Evolutionary conservation across 2,329 filamentous ascomycete genomes (phyloP), one percentile per base, ranked within the genome.

Genomic region (Beauveria caledonica): DNA sequence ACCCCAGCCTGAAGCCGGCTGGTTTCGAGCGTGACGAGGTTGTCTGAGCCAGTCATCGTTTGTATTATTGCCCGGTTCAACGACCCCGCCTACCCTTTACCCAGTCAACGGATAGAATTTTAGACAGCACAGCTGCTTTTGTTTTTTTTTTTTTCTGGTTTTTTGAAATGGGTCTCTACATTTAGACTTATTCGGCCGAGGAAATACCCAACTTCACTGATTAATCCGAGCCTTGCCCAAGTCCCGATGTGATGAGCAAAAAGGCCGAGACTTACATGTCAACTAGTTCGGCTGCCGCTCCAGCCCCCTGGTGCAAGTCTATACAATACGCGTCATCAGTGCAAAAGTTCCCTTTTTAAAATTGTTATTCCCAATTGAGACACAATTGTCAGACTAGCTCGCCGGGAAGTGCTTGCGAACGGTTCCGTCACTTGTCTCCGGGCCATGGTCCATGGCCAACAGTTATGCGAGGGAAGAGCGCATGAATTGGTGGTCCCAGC

Each of bases 1-100:
- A 88, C 4, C 83, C 84, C 1, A 81, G 86, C 51, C 67, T 80
- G 29, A 83, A 86, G 70, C 80, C 87, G 0, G 79, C 79, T 1
- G 94, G 94, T 0, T 99, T 89, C 82, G 92, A 97, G 71, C 80
- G 93, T 29, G 76, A 85, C 2, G 93, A 99, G 57, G 85, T 95
- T 42, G 84, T 94, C n/a, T 83, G 68, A 68, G 55, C 42, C 19
- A 44, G 29, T 46, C 59, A 57, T 19, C 17, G 6, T 39, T 55
- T 21, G 21, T 57, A 33, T 49, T 33, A 9, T 23, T 40, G 4
- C 29, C 19, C 9, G 39, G 19, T 21, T 39, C 7, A 13, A 25
- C 19, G 7, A 21, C 17, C 42, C 53, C 27, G 39, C 29, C 13
- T 27, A 25, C 27, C 19, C n/a, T 49, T 44, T 23, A 19, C 19